Base-by-base conservation (phyloP, 768 basidiomycete genomes). In the Lactifluus volemus region DNA sequence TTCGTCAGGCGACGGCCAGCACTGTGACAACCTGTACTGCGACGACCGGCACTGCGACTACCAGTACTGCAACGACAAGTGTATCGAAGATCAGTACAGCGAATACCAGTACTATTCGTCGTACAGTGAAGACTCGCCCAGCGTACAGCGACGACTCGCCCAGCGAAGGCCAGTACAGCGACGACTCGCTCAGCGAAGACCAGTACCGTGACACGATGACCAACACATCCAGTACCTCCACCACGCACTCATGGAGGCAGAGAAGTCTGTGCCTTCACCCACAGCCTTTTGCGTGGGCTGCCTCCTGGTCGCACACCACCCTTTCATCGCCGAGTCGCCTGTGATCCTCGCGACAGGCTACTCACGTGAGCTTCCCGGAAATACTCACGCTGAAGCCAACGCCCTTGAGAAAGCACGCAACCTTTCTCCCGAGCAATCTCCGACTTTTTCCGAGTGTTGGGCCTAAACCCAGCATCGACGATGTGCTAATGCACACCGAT, bases 381-480 rank as follows among this genome's bases (percentile, higher is more conserved):
- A 98, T 70, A 98, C 96, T 3, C 96, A 99, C 71, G 96, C 95
- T 11, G 96, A 99, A 75, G 92, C 93, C 25, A 96, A 96, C 70
- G 94, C 95, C 1, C 75, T 99, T 55, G 70, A 81, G 45, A 97
- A 98, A 68, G 81, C 84, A 5, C 72, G 70, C 15, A 48, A 64
- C n/a, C 75, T 85, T 42, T 75, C 82, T 2, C 50, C 68, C 8
- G 63, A 72, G 12, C 70, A 84, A 47, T 89, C 44, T 68, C 75
- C 14, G 63, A 74, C 12, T 69, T 81, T 77, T 84, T 47, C 75
- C 81, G 1, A 65, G 68, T 4, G 60, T 70, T 10, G 62, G 66
- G 6, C 61, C 72, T 0, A 62, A 73, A 11, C 70, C 75, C 1
- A 58, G 74, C 25, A 67, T 82, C 49, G 75, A 81, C 56, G 75